A percentile compares a stretch with the other conserved stretches of the same genome.
Conservation (phyloP, 768 basidiomycete genomes). For the Rhodocollybia butyracea region DNA sequence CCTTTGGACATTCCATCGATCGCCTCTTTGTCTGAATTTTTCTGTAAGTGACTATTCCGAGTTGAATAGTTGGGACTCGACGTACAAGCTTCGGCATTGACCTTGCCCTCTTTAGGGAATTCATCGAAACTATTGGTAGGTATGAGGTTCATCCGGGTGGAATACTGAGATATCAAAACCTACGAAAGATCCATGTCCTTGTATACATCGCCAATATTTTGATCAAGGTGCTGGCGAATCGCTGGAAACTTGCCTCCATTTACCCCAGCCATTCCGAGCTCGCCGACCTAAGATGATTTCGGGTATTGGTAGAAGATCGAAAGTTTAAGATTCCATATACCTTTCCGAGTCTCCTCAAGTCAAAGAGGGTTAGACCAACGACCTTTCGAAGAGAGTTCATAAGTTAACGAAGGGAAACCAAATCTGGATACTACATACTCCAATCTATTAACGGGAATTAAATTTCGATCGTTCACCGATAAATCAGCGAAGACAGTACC, state of each 20-base stretch:
- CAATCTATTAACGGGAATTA: slow-evolving; percentile 47
- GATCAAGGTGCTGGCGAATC: slow-evolving; percentile 74
- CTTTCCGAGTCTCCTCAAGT: slow-evolving; percentile 83
- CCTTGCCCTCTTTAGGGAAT: slow-evolving; percentile 66
- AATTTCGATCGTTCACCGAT: not conserved
- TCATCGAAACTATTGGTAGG: slow-evolving; percentile 59
- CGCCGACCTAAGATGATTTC: slow-evolving; percentile 45
- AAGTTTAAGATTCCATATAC: slow-evolving; percentile 20
- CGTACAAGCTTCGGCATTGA: slow-evolving; percentile 83
- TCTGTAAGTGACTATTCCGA: not conserved
- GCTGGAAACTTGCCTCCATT: slow-evolving; percentile 86
- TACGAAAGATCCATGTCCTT: slow-evolving; percentile 85
- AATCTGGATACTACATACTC: slow-evolving; percentile 40
- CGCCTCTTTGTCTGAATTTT: slow-evolving; percentile 66
- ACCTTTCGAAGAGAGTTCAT: slow-evolving; percentile 47
- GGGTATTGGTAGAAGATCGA: not conserved
- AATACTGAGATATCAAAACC: slow-evolving; percentile 19
- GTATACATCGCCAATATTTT: slow-evolving; percentile 83
- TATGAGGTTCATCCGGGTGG: slow-evolving; percentile 1
- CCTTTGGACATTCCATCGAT: slow-evolving; percentile 77
- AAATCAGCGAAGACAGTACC: slow-evolving; percentile 36
- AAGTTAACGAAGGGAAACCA: not conserved
- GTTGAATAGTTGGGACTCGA: slow-evolving; percentile 6
- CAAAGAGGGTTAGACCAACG: slow-evolving; percentile 86
- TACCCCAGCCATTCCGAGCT: slow-evolving; percentile 86